These are phyloP conservation scores for Fusarium graminum DNA, from an alignment of 2,329 filamentous ascomycete species.

Conservation along the genomic window DNA sequence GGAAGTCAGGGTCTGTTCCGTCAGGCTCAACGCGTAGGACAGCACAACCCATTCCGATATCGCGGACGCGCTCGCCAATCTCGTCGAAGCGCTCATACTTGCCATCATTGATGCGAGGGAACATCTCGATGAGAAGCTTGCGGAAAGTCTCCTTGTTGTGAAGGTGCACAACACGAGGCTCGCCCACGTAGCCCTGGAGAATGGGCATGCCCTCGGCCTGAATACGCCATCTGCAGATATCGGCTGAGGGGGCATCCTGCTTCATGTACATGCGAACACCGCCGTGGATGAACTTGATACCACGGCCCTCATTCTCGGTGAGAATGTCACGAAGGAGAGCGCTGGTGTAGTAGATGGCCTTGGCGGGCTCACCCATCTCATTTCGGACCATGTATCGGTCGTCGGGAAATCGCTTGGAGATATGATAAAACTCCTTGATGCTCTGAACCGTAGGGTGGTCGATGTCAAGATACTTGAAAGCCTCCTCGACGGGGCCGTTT, in stretches of 20 bases:
- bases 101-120: slow-evolving; percentile 84
- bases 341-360: slow-evolving; percentile 97
- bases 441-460: slow-evolving; percentile 80
- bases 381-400: slow-evolving; percentile 98
- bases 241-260: slow-evolving; percentile 88
- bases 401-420: slow-evolving; percentile 85
- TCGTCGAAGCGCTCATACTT: slow-evolving; percentile 84
- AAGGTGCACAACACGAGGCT: slow-evolving; percentile 79
- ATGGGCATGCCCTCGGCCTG: slow-evolving; percentile 95
- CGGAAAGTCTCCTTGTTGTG: slow-evolving; percentile 83
- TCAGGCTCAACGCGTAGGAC: slow-evolving; percentile 86
- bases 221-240: slow-evolving; percentile 93
- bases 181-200: slow-evolving; percentile 88
- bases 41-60: slow-evolving; percentile 91
- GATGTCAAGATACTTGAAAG: slow-evolving; percentile 88
- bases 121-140: slow-evolving; percentile 93
- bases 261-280: slow-evolving; percentile 99
- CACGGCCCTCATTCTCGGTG: slow-evolving; percentile 86
- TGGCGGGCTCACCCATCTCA: slow-evolving; percentile 85
- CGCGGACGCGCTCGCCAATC: slow-evolving; percentile 84
- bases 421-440: slow-evolving; percentile 87
- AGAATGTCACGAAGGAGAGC: slow-evolving; percentile 87
- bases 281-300: slow-evolving; percentile 95
- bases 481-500: slow-evolving; percentile 80
- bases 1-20: slow-evolving; percentile 69